Percentiles rank a stretch among this genome's conserved stretches.
phyloP scores from a whole-genome alignment of 306 rosid species.

The Dalbergia oliveri region DNA sequence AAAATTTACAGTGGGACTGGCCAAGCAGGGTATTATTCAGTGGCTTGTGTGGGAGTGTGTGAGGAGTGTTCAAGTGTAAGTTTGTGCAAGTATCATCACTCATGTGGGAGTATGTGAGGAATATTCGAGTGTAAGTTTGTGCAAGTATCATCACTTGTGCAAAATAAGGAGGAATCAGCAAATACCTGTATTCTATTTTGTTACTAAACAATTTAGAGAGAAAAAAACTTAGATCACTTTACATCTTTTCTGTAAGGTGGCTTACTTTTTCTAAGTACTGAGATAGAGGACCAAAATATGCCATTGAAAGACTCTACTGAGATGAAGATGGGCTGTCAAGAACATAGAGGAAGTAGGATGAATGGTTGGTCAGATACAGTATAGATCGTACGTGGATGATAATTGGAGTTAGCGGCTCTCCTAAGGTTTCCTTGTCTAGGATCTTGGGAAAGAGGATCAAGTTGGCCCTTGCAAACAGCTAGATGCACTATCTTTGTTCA shows the following conservation, averaged over 20 bases:
- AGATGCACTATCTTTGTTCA: background rate
- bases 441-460: too few species aligned
- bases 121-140: too few species aligned
- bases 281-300: conserved; percentile 5
- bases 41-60: background rate
- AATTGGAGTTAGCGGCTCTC: background rate
- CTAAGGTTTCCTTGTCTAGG: background rate
- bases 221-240: conserved; percentile 1
- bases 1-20: background rate
- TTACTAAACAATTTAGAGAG: conserved; percentile 2
- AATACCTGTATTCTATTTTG: conserved; percentile 31
- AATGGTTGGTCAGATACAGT: background rate
- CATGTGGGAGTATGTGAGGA: background rate
- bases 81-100: background rate
- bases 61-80: conserved; percentile 6
- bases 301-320: conserved; percentile 3
- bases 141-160: background rate
- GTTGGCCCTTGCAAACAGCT: too few species aligned
- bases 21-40: background rate
- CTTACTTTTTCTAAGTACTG: conserved; percentile 4
- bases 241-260: background rate
- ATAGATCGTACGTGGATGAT: background rate
- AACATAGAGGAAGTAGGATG: background rate
- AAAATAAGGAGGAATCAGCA: conserved; percentile 32
- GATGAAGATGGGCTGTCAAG: conserved; percentile 21